Base-by-base conservation (phyloP, 2,329 filamentous ascomycete genomes). In the Xylaria sp. region DNA sequence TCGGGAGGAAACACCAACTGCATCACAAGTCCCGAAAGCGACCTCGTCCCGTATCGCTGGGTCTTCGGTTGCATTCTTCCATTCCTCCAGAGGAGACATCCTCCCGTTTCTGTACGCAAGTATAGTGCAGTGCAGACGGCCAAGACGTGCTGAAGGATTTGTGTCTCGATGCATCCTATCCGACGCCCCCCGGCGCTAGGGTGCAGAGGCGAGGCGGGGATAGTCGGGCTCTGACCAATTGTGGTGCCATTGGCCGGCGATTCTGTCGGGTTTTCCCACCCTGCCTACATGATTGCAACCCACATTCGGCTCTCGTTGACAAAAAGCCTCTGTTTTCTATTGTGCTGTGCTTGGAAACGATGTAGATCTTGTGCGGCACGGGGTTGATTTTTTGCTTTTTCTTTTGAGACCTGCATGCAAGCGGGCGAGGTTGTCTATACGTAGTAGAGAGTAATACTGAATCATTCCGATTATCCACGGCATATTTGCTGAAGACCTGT, bases 31-130 rank as follows among this genome's bases (percentile, higher is more conserved):
- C 21, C 41, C 47, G 51, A 35, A 44, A n/a, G 33, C 31, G 41
- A 54, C 48, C 29, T 38, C n/a, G 31, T 62, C 10, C 62, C 62
- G 44, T 37, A 21, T 37, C 17, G 25, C 19, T 53, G 62, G 59
- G 55, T 56, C 19, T 57, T 54, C 25, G 46, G 59, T 64, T 56
- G 59, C 62, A 64, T 64, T 38, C 29, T 51, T 21, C 38, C n/a
- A 27, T 40, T 23, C 43, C 5, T 27, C 11, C 21, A n/a, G n/a
- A n/a, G n/a, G n/a, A n/a, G n/a, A n/a, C n/a, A n/a, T 29, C 44
- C 15, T 25, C 23, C 40, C 2, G 19, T 7, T 31, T 43, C 21
- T 10, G 9, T 29, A 15, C 15, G n/a, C n/a, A n/a, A n/a, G n/a
- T n/a, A n/a, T n/a, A n/a, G n/a, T n/a, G n/a, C n/a, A n/a, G n/a